phyloP scores from a whole-genome alignment of 2,329 filamentous ascomycete species.

The Berkeleyomyces rouxiae region DNA sequence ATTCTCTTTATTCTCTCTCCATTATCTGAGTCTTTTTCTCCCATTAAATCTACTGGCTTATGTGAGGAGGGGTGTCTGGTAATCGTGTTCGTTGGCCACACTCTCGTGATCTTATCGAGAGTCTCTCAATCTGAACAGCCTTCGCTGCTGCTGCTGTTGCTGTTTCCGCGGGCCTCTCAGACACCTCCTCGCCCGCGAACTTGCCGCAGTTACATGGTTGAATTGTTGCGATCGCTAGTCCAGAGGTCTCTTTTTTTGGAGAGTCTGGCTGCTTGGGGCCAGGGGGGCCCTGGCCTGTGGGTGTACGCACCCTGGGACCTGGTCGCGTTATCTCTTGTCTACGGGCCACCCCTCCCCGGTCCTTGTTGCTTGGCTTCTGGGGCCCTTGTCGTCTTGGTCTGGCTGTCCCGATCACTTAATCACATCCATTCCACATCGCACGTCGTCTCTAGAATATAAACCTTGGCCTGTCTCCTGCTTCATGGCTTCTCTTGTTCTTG shows the following conservation, averaged over 20 bases:
- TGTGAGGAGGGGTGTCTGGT: not conserved
- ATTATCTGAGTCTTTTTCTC: not conserved
- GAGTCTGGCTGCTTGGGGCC: not conserved
- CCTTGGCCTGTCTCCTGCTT: conserved; percentile 8
- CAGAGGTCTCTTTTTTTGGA: not conserved
- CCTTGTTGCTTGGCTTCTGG: not conserved
- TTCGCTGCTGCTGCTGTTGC: not conserved
- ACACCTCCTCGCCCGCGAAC: not conserved
- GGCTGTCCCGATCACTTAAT: not conserved
- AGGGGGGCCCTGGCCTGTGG: too few species aligned
- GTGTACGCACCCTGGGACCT: too few species aligned
- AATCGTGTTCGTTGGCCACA: not conserved
- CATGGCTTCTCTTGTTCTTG: conserved; percentile 7
- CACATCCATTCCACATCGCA: not conserved
- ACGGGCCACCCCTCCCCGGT: not conserved
- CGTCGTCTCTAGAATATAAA: conserved; percentile 11
- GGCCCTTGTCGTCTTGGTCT: not conserved
- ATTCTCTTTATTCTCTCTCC: not conserved
- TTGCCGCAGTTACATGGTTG: too few species aligned
- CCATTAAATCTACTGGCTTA: not conserved
- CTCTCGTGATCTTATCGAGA: not conserved
- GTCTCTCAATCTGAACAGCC: too few species aligned
- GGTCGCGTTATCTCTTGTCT: not conserved
- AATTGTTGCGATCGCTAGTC: too few species aligned
- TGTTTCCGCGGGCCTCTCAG: not conserved